Evolutionary conservation across 2,329 filamentous ascomycete genomes (phyloP), one percentile per base, ranked within the genome.

Genomic region (Apiospora sp.): DNA sequence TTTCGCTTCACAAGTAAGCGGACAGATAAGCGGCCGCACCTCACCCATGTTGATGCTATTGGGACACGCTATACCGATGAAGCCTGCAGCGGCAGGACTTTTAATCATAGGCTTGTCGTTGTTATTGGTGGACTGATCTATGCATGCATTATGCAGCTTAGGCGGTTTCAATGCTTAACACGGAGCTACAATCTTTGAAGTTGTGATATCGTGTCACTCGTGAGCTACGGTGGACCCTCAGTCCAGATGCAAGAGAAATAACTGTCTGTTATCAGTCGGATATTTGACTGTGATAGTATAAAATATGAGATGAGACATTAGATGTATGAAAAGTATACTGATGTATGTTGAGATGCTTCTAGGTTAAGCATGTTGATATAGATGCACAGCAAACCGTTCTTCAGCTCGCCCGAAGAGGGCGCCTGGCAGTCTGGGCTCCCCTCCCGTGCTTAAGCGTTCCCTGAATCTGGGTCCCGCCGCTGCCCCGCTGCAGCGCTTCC

Each of bases 401-500:
- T 41, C 37, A 41, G 37, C 37, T 10, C 37, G 5, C 10, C 37
- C 37, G 10, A 41, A 41, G 37, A 41, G 37, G 37, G 37, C 37
- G 5, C 37, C 46, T 48, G 46, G 46, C 16, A 48, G 46, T 7
- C 46, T 48, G 46, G 48, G 22, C 37, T 37, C 37, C 37, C 37
- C 43, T 16, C 43, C 43, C 16, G 13, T 44, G 43, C 43, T 44
- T 3, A 10, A 49, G n/a, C 46, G 22, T 49, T 49, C 46, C 46
- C 8, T 10, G 7, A 34, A 16, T 16, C 27, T 61, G 54, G 54
- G 54, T 34, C 30, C 16, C 22, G 30, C 54, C 27, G 34, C 37
- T 34, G 54, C 54, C 54, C 54, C 54, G 54, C 54, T 34, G 22
- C 54, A 61, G 54, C 30, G 54, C 30, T 37, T 61, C 54, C 54